These are phyloP conservation scores for Alternaria sp. DNA, from an alignment of 2,329 filamentous ascomycete species.

Conservation along the genomic window DNA sequence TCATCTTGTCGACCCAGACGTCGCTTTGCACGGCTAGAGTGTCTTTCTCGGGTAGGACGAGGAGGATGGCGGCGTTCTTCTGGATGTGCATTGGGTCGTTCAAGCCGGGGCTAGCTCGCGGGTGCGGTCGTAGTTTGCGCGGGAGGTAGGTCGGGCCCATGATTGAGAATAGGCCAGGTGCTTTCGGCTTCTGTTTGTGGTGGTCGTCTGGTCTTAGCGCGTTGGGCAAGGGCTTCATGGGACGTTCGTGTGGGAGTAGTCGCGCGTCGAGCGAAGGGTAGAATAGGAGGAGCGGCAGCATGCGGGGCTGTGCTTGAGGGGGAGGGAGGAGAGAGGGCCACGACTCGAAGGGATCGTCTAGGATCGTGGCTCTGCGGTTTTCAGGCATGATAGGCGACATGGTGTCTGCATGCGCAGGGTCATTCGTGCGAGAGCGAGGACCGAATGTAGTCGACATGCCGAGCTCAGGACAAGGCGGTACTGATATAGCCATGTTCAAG, in stretches of 20 bases:
- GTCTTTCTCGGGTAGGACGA: conserved; percentile 52
- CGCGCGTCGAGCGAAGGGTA: conserved; percentile 53
- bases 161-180: conserved; percentile 47
- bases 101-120: conserved; percentile 51
- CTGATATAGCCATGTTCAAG: conserved; percentile 50
- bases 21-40: conserved; percentile 51
- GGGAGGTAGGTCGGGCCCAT: conserved; percentile 52
- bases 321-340: conserved; percentile 49
- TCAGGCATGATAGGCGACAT: conserved; percentile 39
- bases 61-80: conserved; percentile 48
- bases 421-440: conserved; percentile 10
- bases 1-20: conserved; percentile 51
- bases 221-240: conserved; percentile 44
- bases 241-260: conserved; percentile 50
- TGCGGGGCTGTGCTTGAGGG: conserved; percentile 40
- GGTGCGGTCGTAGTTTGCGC: conserved; percentile 45
- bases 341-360: conserved; percentile 38
- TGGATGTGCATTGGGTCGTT: conserved; percentile 44
- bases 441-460: conserved; percentile 15
- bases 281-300: conserved; percentile 51
- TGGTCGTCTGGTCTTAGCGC: conserved; percentile 43
- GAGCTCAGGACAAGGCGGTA: conserved; percentile 39
- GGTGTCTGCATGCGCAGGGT: conserved; percentile 18
- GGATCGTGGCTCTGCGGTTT: conserved; percentile 35
- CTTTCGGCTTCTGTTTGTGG: conserved; percentile 34